Percentiles rank a stretch among this genome's conserved stretches.
phyloP scores from a whole-genome alignment of 2,329 filamentous ascomycete species.

The Macrophomina tecta region DNA sequence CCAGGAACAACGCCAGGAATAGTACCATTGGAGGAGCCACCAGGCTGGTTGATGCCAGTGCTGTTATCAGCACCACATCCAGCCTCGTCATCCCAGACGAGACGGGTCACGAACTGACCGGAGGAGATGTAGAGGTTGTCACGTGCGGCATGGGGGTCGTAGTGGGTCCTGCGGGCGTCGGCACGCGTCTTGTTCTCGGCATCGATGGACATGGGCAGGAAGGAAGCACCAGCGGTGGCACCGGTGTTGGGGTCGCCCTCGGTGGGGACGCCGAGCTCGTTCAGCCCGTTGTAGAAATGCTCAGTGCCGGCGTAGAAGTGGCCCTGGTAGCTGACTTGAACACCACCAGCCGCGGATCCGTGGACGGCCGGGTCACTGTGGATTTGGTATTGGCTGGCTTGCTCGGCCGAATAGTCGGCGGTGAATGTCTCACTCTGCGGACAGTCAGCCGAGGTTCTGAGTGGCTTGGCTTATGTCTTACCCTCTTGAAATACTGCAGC shows the following conservation, averaged over 20 bases:
- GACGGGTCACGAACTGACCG: slow-evolving; percentile 26
- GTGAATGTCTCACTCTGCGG: slow-evolving; percentile 36
- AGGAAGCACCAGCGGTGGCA: slow-evolving; percentile 12
- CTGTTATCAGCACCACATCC: background rate
- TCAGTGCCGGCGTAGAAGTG: slow-evolving; percentile 34
- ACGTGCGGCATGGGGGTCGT: slow-evolving; percentile 37
- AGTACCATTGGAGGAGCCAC: background rate
- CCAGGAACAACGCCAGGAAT: background rate
- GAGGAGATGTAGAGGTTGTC: slow-evolving; percentile 34
- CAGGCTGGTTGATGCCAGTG: background rate
- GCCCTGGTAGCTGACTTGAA: slow-evolving; percentile 36
- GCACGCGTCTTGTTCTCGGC: slow-evolving; percentile 35
- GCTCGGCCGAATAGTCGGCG: slow-evolving; percentile 31
- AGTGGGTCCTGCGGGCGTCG: slow-evolving; percentile 39
- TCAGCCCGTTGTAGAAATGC: slow-evolving; percentile 34
- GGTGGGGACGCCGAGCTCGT: slow-evolving; percentile 21
- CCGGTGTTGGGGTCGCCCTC: slow-evolving; percentile 19
- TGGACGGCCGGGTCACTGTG: slow-evolving; percentile 34
- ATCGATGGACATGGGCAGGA: slow-evolving; percentile 38
- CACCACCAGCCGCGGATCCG: slow-evolving; percentile 33
- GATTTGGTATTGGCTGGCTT: slow-evolving; percentile 36
- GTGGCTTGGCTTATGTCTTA: background rate
- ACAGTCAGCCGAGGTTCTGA: background rate
- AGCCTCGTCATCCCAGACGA: slow-evolving; percentile 10
- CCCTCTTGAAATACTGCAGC: slow-evolving; percentile 41